Conservation (phyloP, 805 yeast species). For the Candida oleophila region DNA sequence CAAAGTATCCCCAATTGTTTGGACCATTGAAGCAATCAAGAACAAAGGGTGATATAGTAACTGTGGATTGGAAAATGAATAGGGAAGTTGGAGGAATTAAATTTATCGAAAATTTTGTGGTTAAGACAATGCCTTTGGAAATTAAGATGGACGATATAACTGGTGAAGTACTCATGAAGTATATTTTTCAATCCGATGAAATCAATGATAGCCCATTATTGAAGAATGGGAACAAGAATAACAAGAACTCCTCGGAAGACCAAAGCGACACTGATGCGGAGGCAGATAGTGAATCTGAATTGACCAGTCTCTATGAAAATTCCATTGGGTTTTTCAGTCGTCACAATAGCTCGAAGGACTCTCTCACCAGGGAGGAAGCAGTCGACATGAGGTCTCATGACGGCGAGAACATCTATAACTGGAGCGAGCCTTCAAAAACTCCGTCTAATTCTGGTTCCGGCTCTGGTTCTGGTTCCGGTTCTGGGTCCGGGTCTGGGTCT, state of each 20-base stretch:
- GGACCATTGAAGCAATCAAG: constrained; percentile 22
- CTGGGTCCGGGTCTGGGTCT: neutral
- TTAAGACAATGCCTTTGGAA: constrained; percentile 36
- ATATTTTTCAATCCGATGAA: constrained; percentile 30
- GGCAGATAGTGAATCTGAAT: constrained; percentile 11
- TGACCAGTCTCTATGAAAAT: constrained; percentile 8
- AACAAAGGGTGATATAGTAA: constrained; percentile 20
- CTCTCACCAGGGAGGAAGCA: neutral
- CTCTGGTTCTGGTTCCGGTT: neutral
- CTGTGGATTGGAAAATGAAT: constrained; percentile 43
- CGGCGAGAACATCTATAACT: too few relatives aligned
- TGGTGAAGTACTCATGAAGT: constrained; percentile 37
- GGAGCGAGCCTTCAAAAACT: too few relatives aligned
- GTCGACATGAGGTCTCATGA: too few relatives aligned
- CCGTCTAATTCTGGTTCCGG: neutral
- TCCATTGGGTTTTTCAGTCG: neutral
- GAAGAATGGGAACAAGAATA: constrained; percentile 7
- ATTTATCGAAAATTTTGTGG: constrained; percentile 37
- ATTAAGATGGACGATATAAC: constrained; percentile 39
- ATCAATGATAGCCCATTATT: constrained; percentile 22
- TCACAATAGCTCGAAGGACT: neutral
- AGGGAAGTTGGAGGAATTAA: constrained; percentile 42
- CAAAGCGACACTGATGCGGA: constrained; percentile 9
- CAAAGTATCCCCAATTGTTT: constrained; percentile 32
- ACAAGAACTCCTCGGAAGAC: neutral